Conservation (phyloP, 306 rosid species). For the Sicyos edulis region DNA sequence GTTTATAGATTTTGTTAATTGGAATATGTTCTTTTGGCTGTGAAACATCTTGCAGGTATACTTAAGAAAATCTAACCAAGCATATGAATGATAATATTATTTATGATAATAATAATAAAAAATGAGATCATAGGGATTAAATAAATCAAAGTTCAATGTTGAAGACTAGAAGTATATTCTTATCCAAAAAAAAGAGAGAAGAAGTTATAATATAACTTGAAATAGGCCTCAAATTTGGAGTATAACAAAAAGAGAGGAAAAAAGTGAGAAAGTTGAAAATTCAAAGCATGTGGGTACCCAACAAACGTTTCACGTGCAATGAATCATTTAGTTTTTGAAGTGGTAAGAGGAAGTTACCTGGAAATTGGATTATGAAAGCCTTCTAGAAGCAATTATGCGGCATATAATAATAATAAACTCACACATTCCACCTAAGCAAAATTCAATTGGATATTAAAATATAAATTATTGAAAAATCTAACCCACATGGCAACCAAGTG, state of each 20-base stretch:
- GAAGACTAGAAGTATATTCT: neutral
- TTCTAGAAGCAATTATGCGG: neutral
- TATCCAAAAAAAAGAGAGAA: neutral
- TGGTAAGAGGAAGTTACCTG: slow-evolving; percentile 1
- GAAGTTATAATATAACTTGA: too few species aligned
- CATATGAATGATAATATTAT: neutral
- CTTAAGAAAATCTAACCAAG: neutral
- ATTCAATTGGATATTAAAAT: neutral
- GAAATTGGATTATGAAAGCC: neutral
- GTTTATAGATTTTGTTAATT: too few species aligned
- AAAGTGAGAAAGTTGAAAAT: neutral
- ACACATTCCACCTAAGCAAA: neutral
- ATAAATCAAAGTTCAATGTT: neutral
- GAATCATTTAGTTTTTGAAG: neutral
- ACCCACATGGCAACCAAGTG: neutral
- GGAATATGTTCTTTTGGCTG: too few species aligned
- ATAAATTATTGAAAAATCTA: neutral
- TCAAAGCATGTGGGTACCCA: neutral
- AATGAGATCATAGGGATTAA: neutral
- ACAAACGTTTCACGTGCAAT: neutral
- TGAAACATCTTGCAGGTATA: too few species aligned
- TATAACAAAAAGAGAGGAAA: neutral
- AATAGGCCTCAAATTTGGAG: neutral
- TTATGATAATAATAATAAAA: too few species aligned
- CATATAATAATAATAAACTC: neutral